Evolutionary conservation across 192 early-diverging fungal species (phyloP).

Genomic region (Umbelopsis sp.): DNA sequence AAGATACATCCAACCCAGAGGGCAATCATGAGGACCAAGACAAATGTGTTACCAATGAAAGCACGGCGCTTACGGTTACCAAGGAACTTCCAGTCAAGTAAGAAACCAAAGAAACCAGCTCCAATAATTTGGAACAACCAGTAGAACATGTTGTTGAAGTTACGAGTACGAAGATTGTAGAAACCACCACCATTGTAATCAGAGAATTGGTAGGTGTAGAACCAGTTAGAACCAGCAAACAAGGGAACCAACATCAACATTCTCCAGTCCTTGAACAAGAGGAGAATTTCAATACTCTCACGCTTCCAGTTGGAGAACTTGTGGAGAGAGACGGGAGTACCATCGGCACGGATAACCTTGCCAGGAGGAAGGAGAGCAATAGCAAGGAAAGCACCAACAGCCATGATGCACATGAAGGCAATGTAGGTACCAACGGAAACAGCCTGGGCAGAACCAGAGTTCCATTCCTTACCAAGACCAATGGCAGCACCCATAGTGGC

Average conservation of each 20-base stretch:
- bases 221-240: conserved; percentile 76
- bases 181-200: conserved; percentile 60
- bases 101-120: conserved; percentile 59
- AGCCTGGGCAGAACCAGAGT: background rate
- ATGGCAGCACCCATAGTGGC: conserved; percentile 79
- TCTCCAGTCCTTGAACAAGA: conserved; percentile 58
- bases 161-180: conserved; percentile 73
- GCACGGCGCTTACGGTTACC: conserved; percentile 64
- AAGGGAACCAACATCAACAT: conserved; percentile 69
- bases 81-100: conserved; percentile 65
- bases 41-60: conserved; percentile 54
- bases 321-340: conserved; percentile 59
- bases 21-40: conserved; percentile 52
- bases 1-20: conserved; percentile 69
- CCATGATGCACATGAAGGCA: conserved; percentile 65
- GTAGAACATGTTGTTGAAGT: conserved; percentile 75
- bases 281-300: conserved; percentile 46
- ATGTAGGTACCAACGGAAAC: conserved; percentile 70
- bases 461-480: conserved; percentile 71
- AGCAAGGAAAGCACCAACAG: conserved; percentile 53
- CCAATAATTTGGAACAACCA: conserved; percentile 78
- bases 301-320: conserved; percentile 62
- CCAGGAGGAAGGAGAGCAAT: conserved; percentile 53
- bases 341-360: conserved; percentile 68
- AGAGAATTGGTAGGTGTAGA: conserved; percentile 77